These are phyloP conservation scores for Wickerhamomyces bovis DNA, from an alignment of 805 yeast genomes.

Conservation along the genomic window DNA sequence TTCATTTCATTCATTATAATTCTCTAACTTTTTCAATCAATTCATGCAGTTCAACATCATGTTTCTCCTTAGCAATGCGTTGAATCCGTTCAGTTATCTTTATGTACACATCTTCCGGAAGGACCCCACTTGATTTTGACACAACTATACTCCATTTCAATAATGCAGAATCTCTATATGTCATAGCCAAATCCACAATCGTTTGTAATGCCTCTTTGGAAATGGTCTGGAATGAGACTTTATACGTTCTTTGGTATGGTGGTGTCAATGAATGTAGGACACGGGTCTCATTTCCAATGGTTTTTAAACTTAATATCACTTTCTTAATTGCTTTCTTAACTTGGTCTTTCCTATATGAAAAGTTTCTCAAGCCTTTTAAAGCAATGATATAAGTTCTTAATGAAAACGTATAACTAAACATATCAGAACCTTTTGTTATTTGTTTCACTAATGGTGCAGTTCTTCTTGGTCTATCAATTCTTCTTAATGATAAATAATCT, in stretches of 20 bases:
- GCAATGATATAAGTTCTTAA: slow-evolving; percentile 2
- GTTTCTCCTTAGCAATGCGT: not conserved
- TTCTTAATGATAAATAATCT: not conserved
- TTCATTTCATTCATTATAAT: not conserved
- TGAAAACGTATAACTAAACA: slow-evolving; percentile 2
- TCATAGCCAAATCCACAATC: slow-evolving; percentile 6
- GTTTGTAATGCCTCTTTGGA: slow-evolving; percentile 12
- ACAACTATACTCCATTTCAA: slow-evolving; percentile 10
- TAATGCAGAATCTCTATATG: slow-evolving; percentile 4
- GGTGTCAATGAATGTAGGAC: slow-evolving; percentile 2
- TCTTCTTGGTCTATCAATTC: slow-evolving; percentile 1
- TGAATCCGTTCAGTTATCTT: not conserved
- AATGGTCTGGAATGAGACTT: not conserved
- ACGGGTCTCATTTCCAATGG: not conserved
- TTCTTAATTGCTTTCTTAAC: slow-evolving; percentile 4
- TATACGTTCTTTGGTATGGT: not conserved
- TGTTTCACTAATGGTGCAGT: slow-evolving; percentile 2
- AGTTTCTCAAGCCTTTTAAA: slow-evolving; percentile 3
- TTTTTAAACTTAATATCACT: slow-evolving; percentile 1
- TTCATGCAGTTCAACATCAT: not conserved
- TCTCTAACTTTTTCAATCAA: not conserved
- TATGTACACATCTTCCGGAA: not conserved
- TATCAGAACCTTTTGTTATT: slow-evolving; percentile 1
- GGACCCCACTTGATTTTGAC: not conserved
- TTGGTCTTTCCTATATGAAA: not conserved